These are phyloP conservation scores for Dendrobium nobile DNA, from an alignment of 106 monocot genomes.

Conservation along the genomic window DNA sequence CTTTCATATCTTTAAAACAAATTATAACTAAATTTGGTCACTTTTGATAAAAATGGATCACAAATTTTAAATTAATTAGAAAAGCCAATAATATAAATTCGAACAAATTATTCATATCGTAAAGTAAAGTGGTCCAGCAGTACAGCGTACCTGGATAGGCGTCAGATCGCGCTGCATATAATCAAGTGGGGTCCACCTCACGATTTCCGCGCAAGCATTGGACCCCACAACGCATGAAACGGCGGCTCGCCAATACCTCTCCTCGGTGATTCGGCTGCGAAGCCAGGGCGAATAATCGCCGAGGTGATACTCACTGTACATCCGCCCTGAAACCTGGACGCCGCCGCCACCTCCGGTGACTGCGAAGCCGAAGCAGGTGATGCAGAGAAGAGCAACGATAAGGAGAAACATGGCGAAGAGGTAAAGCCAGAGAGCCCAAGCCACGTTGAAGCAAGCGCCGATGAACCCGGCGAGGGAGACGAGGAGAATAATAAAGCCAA, in stretches of 20 bases:
- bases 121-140: no score
- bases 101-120: no score
- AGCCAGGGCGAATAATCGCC: constrained; percentile 76
- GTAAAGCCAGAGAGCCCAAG: constrained; percentile 82
- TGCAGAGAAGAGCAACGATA: constrained; percentile 46
- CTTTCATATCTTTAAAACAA: no score
- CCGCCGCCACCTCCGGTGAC: constrained; percentile 75
- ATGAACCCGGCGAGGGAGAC: constrained; percentile 82
- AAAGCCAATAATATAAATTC: no score
- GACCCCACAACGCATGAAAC: constrained; percentile 56
- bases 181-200: constrained; percentile 72
- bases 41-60: no score
- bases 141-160: constrained; percentile 57
- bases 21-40: no score
- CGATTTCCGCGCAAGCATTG: constrained; percentile 52
- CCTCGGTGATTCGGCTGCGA: constrained; percentile 31
- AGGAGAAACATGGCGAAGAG: constrained; percentile 74
- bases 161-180: constrained; percentile 68
- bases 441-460: constrained; percentile 78
- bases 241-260: constrained; percentile 44
- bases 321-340: constrained; percentile 42
- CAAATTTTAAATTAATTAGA: no score
- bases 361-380: constrained; percentile 75
- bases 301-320: constrained; percentile 66
- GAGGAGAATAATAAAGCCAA: constrained; percentile 85